Evolutionary conservation across 2,329 filamentous ascomycete species (phyloP).

Genomic region (Tolypocladium tundrense): DNA sequence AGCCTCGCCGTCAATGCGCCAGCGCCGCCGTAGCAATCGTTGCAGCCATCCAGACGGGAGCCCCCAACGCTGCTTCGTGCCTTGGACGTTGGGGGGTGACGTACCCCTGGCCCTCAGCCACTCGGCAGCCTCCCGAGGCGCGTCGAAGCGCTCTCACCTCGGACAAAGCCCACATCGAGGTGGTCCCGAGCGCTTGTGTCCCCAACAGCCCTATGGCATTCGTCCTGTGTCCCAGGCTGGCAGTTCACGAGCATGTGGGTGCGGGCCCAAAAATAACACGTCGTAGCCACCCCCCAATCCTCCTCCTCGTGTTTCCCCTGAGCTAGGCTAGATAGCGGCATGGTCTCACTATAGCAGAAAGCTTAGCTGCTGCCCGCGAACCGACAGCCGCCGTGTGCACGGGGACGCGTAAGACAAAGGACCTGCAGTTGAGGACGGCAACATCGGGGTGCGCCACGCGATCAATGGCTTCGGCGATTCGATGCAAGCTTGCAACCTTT

Average conservation of each 20-base stretch:
- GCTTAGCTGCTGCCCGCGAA: not conserved
- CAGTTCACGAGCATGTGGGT: not conserved
- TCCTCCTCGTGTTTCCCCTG: not conserved
- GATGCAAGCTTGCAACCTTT: not conserved
- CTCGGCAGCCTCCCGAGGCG: not conserved
- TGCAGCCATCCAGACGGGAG: not conserved
- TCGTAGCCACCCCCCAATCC: not conserved
- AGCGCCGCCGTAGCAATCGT: not conserved
- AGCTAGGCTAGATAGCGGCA: not conserved
- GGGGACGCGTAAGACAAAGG: not conserved
- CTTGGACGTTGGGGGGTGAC: not conserved
- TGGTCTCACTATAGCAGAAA: not conserved
- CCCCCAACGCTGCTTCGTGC: not conserved
- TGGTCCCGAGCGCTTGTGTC: not conserved
- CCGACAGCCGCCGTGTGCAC: not conserved
- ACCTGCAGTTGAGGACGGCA: not conserved
- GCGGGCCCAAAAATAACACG: not conserved
- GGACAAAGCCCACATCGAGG: not conserved
- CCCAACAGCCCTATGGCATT: not conserved
- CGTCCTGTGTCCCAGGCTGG: not conserved
- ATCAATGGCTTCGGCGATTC: not conserved
- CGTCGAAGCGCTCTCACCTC: not conserved
- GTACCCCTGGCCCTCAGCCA: not conserved
- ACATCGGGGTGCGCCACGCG: not conserved
- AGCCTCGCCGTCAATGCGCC: not conserved